Base-by-base conservation (phyloP, 2,329 filamentous ascomycete species). In the Cladophialophora chaetospira region DNA sequence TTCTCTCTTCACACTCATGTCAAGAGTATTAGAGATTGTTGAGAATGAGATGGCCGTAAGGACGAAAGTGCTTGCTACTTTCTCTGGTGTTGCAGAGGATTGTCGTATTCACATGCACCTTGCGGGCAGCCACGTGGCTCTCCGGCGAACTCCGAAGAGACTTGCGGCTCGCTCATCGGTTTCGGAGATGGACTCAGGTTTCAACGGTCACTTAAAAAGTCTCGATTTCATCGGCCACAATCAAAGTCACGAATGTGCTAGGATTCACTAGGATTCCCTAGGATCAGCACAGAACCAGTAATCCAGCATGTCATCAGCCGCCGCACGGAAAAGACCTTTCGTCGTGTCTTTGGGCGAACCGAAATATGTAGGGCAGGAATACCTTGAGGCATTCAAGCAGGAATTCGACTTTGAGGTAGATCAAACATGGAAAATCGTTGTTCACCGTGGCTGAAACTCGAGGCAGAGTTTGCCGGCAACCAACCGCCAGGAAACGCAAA, bases 271-370 rank as follows among this genome's bases (percentile, higher is more conserved):
- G 36, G 23, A 21, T 3, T 19, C 4, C 15, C 23, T 10, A 13
- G 13, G 6, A 23, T 13, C 11, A 42, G 15, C 47, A 38, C 11
- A n/a, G n/a, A n/a, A n/a, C n/a, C n/a, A n/a, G n/a, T n/a, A n/a
- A n/a, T n/a, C n/a, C 19, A 13, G 11, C 2, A 42, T 50, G 47
- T 17, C 47, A 13, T 3, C 62, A 38, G 11, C 4, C 11, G 10
- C n/a, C 3, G 23, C 40, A 11, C n/a, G 25, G 8, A 23, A 23
- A 10, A 76, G 75, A 61, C 75, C 75, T 10, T 70, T 72, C 17
- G 73, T 79, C 0, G 75, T 78, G 0, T 66, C 63, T n/a, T 67
- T 79, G 3, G 77, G 77, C 15, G 62, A 63, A 3, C 75, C 75
- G 5, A 70, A 70, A 25, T 77, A 68, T 55, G 65, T 73, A 10